phyloP scores from a whole-genome alignment of 2,329 filamentous ascomycete genomes.

The Chrysosporium queenslandicum region DNA sequence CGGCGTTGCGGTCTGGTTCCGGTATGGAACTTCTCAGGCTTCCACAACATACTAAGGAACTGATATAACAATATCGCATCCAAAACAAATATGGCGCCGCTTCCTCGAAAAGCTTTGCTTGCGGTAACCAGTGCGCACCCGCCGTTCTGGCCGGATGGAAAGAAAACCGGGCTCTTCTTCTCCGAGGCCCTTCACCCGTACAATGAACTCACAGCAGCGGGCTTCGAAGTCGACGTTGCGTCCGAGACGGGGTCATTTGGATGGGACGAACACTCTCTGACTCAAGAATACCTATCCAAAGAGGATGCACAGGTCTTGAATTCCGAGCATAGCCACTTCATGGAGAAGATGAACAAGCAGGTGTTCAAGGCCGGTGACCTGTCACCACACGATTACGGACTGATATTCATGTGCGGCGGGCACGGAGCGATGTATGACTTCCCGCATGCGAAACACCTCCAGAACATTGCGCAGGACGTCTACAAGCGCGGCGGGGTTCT shows the following conservation, averaged over 20 bases:
- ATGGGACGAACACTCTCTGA: conserved; percentile 36
- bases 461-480: conserved; percentile 34
- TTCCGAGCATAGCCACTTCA: conserved; percentile 34
- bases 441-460: conserved; percentile 34
- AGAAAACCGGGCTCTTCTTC: conserved; percentile 20
- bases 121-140: conserved; percentile 22
- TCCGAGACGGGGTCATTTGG: conserved; percentile 38
- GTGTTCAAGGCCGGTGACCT: conserved; percentile 18
- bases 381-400: conserved; percentile 18
- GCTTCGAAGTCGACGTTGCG: conserved; percentile 40
- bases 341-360: conserved; percentile 36
- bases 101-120: conserved; percentile 18
- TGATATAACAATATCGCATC: not conserved
- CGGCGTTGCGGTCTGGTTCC: not conserved
- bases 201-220: conserved; percentile 25
- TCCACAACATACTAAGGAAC: not conserved
- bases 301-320: conserved; percentile 33
- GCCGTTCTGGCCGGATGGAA: conserved; percentile 22
- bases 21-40: not conserved
- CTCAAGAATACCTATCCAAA: conserved; percentile 32
- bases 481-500: conserved; percentile 36
- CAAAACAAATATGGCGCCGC: conserved; percentile 10
- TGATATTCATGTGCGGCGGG: conserved; percentile 18
- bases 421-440: conserved; percentile 42
- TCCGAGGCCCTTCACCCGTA: conserved; percentile 18